These are phyloP conservation scores for Seminavis robusta DNA, from an alignment of 108 stramenopile genomes.

Conservation along the genomic window DNA sequence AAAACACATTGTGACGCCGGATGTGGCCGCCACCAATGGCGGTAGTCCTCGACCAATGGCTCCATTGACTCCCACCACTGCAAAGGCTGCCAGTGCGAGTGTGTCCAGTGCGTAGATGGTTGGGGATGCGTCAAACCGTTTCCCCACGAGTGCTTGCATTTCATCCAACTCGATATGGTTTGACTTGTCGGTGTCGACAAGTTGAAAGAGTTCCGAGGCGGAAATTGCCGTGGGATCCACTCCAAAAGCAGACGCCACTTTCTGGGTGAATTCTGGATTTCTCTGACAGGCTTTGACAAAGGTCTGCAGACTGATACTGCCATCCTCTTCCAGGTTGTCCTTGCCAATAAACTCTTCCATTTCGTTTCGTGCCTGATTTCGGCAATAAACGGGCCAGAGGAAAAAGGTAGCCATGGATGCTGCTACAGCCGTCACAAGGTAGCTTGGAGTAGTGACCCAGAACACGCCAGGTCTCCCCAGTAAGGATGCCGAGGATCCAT, in stretches of 20 bases:
- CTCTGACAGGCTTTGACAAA: no score
- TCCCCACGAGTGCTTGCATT: slow-evolving; percentile 5
- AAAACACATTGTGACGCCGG: slow-evolving; percentile 34
- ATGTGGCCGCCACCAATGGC: slow-evolving; percentile 19
- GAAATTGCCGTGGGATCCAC: slow-evolving; percentile 1
- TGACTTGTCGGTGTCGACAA: slow-evolving; percentile 5
- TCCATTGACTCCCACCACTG: slow-evolving; percentile 23
- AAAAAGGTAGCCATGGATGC: slow-evolving; percentile 25
- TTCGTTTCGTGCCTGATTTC: not conserved
- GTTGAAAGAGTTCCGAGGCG: slow-evolving; percentile 1
- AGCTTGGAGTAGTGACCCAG: slow-evolving; percentile 21
- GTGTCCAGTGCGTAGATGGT: slow-evolving; percentile 28
- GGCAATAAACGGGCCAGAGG: slow-evolving; percentile 24
- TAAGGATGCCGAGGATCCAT: slow-evolving; percentile 12
- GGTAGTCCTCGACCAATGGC: slow-evolving; percentile 23
- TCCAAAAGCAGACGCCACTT: no score
- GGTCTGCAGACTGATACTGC: not conserved
- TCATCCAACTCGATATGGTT: slow-evolving; percentile 8
- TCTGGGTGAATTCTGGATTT: no score
- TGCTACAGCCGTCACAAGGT: slow-evolving; percentile 14
- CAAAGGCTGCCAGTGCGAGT: slow-evolving; percentile 17
- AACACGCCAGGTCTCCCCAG: slow-evolving; percentile 19
- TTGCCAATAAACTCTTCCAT: slow-evolving; percentile 10
- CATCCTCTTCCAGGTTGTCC: slow-evolving; percentile 16
- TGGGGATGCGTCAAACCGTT: slow-evolving; percentile 6